These are phyloP conservation scores for Hyphopichia buzzinii DNA, from an alignment of 1,139 yeast species.

Conservation along the genomic window DNA sequence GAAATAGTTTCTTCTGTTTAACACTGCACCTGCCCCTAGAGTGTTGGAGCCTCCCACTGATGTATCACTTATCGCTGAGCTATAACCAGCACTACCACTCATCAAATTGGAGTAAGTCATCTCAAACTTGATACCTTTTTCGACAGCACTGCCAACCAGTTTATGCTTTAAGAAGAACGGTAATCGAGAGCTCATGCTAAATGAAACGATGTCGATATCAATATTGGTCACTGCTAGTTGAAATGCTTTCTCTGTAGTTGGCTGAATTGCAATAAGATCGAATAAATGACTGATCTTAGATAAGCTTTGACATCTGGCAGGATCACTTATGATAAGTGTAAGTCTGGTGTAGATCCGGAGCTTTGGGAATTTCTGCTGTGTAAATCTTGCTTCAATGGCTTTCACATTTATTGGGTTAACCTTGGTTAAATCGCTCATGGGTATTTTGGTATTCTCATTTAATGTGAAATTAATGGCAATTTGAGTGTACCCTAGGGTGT, in stretches of 20 bases:
- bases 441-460: slow-evolving; percentile 56
- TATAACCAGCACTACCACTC: slow-evolving; percentile 38
- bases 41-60: slow-evolving; percentile 8
- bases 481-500: slow-evolving; percentile 66
- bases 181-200: slow-evolving; percentile 62
- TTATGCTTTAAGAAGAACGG: slow-evolving; percentile 83
- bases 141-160: slow-evolving; percentile 77
- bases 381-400: slow-evolving; percentile 18
- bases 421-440: slow-evolving; percentile 33
- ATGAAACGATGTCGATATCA: slow-evolving; percentile 77
- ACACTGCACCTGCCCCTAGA: slow-evolving; percentile 17
- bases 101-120: slow-evolving; percentile 63
- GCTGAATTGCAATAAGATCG: slow-evolving; percentile 81
- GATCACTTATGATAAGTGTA: slow-evolving; percentile 74
- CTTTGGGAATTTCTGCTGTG: slow-evolving; percentile 33
- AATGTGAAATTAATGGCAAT: slow-evolving; percentile 70
- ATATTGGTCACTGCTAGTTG: slow-evolving; percentile 70
- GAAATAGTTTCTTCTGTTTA: slow-evolving; percentile 57
- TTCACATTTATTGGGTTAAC: slow-evolving; percentile 40
- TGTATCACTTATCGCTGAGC: slow-evolving; percentile 14
- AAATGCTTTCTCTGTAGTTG: slow-evolving; percentile 75
- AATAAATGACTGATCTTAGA: slow-evolving; percentile 60
- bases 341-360: slow-evolving; percentile 64
- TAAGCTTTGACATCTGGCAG: slow-evolving; percentile 71
- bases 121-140: slow-evolving; percentile 81